phyloP scores from a whole-genome alignment of 139 green algal species.

The Axilococcus clingmanii region DNA sequence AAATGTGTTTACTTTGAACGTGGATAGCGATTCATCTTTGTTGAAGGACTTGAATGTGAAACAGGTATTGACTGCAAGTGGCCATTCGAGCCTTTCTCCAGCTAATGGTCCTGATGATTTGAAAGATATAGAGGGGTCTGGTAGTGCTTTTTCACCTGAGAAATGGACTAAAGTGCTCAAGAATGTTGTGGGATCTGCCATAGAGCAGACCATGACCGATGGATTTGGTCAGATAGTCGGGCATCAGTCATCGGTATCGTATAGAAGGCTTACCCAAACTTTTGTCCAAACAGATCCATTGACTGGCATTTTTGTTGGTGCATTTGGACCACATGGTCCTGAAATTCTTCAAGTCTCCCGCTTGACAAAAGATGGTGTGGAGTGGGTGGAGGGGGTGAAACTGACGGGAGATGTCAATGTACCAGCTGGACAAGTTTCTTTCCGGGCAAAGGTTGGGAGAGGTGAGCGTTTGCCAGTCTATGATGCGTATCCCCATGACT shows the following conservation, averaged over 20 bases:
- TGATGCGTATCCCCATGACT: conserved; percentile 69
- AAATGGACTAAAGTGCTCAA: no score
- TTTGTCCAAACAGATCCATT: conserved; percentile 48
- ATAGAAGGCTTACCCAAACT: neutral
- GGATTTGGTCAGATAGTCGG: no score
- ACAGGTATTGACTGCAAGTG: no score
- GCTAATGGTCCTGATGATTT: no score
- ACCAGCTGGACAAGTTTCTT: conserved; percentile 67
- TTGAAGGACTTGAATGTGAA: no score
- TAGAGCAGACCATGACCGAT: no score
- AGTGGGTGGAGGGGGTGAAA: conserved; percentile 68
- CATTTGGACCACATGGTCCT: conserved; percentile 79
- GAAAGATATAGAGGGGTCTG: no score
- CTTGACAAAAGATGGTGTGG: conserved; percentile 35
- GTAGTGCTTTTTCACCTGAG: no score
- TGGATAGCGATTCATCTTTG: conserved; percentile 7
- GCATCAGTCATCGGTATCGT: neutral
- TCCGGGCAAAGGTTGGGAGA: conserved; percentile 56
- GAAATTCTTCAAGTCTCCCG: conserved; percentile 69
- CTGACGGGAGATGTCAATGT: conserved; percentile 87
- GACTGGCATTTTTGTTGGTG: conserved; percentile 67
- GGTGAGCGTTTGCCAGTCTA: conserved; percentile 9
- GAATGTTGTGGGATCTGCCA: no score
- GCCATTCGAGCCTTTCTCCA: no score
- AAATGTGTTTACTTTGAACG: conserved; percentile 30